Conservation (phyloP, 1,284 basidiomycete genomes). For the Ceraceosorus bombacis region DNA sequence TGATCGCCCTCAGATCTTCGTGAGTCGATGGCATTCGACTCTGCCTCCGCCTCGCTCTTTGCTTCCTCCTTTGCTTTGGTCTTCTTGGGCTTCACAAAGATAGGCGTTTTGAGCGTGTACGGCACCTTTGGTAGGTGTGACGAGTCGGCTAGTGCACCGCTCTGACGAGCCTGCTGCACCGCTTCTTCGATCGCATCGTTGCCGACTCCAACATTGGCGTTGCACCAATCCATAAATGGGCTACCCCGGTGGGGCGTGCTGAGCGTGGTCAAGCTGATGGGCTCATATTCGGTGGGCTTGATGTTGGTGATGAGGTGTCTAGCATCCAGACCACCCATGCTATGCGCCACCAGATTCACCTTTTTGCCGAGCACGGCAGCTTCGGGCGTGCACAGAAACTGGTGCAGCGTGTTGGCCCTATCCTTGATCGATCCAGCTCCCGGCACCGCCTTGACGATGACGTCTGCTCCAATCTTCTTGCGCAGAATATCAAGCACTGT, state of each 20-base stretch:
- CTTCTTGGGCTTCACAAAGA: constrained; percentile 33
- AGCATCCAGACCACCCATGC: constrained; percentile 61
- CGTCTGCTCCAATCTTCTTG: constrained; percentile 77
- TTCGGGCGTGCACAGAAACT: constrained; percentile 60
- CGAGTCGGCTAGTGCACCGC: neutral
- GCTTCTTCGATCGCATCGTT: constrained; percentile 41
- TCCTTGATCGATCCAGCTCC: constrained; percentile 87
- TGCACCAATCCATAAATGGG: constrained; percentile 99
- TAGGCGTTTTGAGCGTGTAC: constrained; percentile 39
- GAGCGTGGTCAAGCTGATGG: constrained; percentile 79
- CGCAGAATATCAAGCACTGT: constrained; percentile 75
- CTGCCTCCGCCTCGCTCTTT: constrained; percentile 11
- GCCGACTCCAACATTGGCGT: constrained; percentile 46
- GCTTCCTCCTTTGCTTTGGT: constrained; percentile 14
- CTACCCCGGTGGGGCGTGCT: constrained; percentile 91
- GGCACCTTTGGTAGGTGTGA: constrained; percentile 17
- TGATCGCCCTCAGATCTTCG: constrained; percentile 6
- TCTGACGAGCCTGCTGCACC: constrained; percentile 25
- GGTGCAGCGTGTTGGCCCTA: constrained; percentile 71
- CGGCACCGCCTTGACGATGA: constrained; percentile 90
- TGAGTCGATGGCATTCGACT: constrained; percentile 5
- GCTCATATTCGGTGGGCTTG: constrained; percentile 70
- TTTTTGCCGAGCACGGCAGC: constrained; percentile 59
- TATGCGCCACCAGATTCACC: constrained; percentile 89
- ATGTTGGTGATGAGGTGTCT: constrained; percentile 81